phyloP scores from a whole-genome alignment of 345 rosid species.

The Crucihimalaya himalaica region DNA sequence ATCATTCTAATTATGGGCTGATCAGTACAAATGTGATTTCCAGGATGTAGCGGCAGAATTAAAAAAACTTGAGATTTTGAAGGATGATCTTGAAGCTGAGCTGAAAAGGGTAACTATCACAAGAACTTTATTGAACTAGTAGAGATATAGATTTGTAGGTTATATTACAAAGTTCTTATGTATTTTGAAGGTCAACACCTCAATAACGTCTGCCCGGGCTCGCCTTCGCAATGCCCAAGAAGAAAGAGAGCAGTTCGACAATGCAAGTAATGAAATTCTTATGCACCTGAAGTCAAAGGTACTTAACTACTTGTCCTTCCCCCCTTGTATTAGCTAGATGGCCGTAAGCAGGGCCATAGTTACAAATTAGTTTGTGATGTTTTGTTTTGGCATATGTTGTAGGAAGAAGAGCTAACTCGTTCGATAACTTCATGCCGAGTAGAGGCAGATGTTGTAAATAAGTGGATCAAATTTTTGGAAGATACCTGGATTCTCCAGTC shows the following conservation, averaged over 20 bases:
- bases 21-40: constrained; percentile 32
- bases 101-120: constrained; percentile 51
- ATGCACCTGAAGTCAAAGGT: constrained; percentile 79
- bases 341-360: neutral
- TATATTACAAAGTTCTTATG: neutral
- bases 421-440: constrained; percentile 62
- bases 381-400: constrained; percentile 33
- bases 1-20: neutral
- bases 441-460: constrained; percentile 77
- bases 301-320: neutral
- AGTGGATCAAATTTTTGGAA: constrained; percentile 71
- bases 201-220: constrained; percentile 55
- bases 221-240: constrained; percentile 79
- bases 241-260: constrained; percentile 92
- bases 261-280: constrained; percentile 82
- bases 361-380: constrained; percentile 6
- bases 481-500: constrained; percentile 64
- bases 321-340: neutral
- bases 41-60: constrained; percentile 72
- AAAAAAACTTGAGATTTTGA: constrained; percentile 61
- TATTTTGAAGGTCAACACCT: constrained; percentile 62
- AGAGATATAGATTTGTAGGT: neutral
- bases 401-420: constrained; percentile 88
- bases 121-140: constrained; percentile 11
- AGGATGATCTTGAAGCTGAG: constrained; percentile 78